Evolutionary conservation across 345 rosid genomes (phyloP).

Genomic region (Murraya koenigii): DNA sequence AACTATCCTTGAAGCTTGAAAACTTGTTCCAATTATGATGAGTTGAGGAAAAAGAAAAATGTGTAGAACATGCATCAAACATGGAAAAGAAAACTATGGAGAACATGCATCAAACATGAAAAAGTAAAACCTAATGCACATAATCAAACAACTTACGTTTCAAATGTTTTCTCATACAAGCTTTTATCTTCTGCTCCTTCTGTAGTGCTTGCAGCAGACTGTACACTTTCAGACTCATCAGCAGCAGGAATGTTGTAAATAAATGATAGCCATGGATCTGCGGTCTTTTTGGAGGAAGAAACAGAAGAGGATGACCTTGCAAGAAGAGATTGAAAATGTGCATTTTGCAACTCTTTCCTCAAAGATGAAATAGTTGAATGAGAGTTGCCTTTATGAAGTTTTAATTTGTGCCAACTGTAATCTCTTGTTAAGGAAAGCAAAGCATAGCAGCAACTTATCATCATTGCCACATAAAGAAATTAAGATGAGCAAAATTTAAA

Average conservation of each 20-base stretch:
- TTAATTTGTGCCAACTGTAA: conserved; percentile 64
- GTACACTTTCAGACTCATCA: conserved; percentile 31
- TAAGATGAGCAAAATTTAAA: neutral
- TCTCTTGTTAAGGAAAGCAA: conserved; percentile 54
- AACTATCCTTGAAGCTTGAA: neutral
- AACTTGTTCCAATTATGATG: neutral
- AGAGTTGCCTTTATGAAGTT: conserved; percentile 42
- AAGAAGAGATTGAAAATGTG: conserved; percentile 40
- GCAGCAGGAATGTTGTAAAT: conserved; percentile 36
- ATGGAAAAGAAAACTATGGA: neutral
- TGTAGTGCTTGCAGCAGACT: conserved; percentile 28
- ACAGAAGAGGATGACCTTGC: conserved; percentile 26
- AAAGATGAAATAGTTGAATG: conserved; percentile 33
- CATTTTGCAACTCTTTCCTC: conserved; percentile 46
- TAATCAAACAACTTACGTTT: conserved; percentile 37
- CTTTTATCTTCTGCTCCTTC: conserved; percentile 31
- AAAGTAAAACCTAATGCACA: neutral
- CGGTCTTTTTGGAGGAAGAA: conserved; percentile 43
- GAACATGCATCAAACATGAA: neutral
- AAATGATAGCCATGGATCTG: conserved; percentile 60
- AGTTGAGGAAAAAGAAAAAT: neutral
- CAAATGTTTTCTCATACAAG: conserved; percentile 21
- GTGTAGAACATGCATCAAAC: neutral
- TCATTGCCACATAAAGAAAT: neutral
- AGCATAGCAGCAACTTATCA: conserved; percentile 16